phyloP scores from a whole-genome alignment of 768 basidiomycete species.

The Mycena pura region DNA sequence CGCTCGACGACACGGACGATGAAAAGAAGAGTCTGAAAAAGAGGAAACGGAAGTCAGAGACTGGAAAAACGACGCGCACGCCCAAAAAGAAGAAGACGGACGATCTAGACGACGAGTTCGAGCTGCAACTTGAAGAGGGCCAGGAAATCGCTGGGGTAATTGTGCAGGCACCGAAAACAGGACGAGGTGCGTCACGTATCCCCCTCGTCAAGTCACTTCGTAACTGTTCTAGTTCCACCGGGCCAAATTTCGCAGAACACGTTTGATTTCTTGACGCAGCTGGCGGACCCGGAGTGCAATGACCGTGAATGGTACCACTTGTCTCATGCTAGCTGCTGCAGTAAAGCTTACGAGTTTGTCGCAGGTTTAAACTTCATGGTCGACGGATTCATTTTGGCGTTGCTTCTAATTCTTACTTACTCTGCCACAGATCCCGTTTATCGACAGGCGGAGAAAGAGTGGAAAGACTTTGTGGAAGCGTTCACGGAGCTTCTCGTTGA shows the following conservation, averaged over 20 bases:
- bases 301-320: conserved; percentile 87
- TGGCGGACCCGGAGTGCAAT: conserved; percentile 80
- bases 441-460: conserved; percentile 85
- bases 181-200: conserved; percentile 65
- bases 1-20: conserved; percentile 47
- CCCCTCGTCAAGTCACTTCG: too few species aligned
- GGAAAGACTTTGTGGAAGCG: conserved; percentile 63
- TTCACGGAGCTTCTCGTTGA: conserved; percentile 73
- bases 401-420: neutral
- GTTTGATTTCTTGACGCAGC: conserved; percentile 72
- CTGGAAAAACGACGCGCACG: conserved; percentile 31
- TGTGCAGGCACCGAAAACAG: conserved; percentile 82
- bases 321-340: conserved; percentile 18
- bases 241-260: conserved; percentile 89
- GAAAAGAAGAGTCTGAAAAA: conserved; percentile 32
- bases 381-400: conserved; percentile 13
- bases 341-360: neutral
- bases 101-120: conserved; percentile 47
- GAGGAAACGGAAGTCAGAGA: conserved; percentile 31
- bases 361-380: conserved; percentile 89
- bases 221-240: conserved; percentile 71
- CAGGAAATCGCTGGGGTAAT: conserved; percentile 78
- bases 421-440: conserved; percentile 70
- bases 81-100: conserved; percentile 37
- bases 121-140: conserved; percentile 62